Conservation (phyloP, 257 asterid genomes). For the Salvia hispanica region DNA sequence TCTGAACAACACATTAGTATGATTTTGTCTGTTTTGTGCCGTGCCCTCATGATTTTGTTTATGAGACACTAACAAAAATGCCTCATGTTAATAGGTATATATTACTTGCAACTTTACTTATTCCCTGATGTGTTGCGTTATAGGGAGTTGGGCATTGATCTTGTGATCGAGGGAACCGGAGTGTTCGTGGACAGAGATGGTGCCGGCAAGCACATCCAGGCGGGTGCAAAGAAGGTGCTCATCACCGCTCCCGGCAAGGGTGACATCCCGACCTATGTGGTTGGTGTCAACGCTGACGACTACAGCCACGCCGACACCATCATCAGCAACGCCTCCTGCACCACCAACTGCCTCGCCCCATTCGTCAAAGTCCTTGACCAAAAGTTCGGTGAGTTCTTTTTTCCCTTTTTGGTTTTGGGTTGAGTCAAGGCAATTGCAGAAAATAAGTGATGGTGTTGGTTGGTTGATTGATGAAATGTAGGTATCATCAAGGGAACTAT, state of each 20-base stretch:
- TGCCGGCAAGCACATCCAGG: slow-evolving; percentile 87
- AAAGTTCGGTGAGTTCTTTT: slow-evolving; percentile 59
- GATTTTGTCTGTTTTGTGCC: no score
- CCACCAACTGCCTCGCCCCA: slow-evolving; percentile 98
- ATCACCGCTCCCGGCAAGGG: slow-evolving; percentile 98
- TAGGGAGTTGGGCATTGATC: slow-evolving; percentile 79
- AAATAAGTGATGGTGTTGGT: no score
- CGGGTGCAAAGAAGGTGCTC: slow-evolving; percentile 95
- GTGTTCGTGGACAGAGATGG: slow-evolving; percentile 95
- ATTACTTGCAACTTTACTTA: not conserved
- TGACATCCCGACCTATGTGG: slow-evolving; percentile 91
- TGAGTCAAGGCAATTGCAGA: no score
- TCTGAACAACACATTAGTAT: no score
- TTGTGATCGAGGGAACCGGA: slow-evolving; percentile 95
- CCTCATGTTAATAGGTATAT: no score
- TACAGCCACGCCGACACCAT: slow-evolving; percentile 68
- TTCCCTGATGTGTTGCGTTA: not conserved
- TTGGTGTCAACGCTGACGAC: slow-evolving; percentile 84
- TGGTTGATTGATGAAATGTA: slow-evolving; percentile 8
- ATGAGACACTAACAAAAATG: no score
- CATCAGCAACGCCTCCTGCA: slow-evolving; percentile 97
- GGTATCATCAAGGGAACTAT: slow-evolving; percentile 97
- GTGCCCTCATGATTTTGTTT: no score
- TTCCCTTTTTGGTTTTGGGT: no score
- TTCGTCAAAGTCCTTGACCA: slow-evolving; percentile 95